phyloP scores from a whole-genome alignment of 129 eudicot species.

The Daucus carota region DNA sequence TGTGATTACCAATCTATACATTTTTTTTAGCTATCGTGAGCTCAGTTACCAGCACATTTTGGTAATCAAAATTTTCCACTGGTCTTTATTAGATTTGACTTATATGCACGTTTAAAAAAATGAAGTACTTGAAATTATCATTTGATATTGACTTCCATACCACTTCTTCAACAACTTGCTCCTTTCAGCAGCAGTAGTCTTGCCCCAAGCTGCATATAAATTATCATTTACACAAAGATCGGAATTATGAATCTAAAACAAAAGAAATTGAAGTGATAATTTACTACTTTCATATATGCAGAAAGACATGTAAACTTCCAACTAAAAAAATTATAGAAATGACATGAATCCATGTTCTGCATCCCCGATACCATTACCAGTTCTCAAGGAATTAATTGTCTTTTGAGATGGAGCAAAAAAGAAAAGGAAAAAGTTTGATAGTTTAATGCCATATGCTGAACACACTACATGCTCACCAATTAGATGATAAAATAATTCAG shows the following conservation, averaged over 20 bases:
- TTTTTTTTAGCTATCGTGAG: not conserved
- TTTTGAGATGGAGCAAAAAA: not conserved
- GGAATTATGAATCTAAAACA: not conserved
- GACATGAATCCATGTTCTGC: not conserved
- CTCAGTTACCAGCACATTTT: not conserved
- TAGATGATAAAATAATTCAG: not conserved
- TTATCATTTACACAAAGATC: slow-evolving; percentile 5
- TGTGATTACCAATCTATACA: not conserved
- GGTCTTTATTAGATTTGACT: not conserved
- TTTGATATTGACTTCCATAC: slow-evolving; percentile 23
- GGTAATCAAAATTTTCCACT: not conserved
- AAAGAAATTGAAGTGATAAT: not conserved
- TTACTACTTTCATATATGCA: not conserved
- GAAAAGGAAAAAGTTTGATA: not conserved
- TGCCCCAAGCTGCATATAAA: slow-evolving; percentile 71
- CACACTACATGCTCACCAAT: not conserved
- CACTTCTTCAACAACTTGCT: slow-evolving; percentile 71
- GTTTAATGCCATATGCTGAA: not conserved
- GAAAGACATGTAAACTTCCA: not conserved
- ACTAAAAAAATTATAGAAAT: not conserved
- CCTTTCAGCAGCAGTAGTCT: slow-evolving; percentile 75
- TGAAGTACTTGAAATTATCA: not conserved
- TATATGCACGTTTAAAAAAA: not conserved
- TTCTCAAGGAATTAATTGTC: not conserved
- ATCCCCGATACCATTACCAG: not conserved